These are phyloP conservation scores for Talaromyces sp. DNA, from an alignment of 2,329 filamentous ascomycete species.

Conservation along the genomic window DNA sequence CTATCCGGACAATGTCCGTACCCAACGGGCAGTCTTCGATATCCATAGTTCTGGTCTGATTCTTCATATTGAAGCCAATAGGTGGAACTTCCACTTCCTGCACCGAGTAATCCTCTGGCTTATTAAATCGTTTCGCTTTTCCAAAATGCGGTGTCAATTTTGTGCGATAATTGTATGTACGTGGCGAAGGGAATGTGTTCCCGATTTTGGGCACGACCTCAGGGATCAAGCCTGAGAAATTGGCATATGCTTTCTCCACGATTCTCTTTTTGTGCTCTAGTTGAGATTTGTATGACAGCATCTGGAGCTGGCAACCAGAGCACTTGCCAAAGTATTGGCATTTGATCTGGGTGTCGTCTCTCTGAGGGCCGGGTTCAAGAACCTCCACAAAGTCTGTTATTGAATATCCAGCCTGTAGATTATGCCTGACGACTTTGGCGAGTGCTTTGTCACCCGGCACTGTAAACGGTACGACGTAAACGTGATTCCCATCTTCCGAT, in stretches of 20 bases:
- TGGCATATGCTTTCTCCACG: conserved; percentile 84
- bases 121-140: conserved; percentile 57
- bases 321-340: conserved; percentile 88
- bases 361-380: conserved; percentile 67
- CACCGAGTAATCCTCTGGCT: conserved; percentile 48
- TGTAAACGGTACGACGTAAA: conserved; percentile 87
- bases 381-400: conserved; percentile 81
- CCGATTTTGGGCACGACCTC: conserved; percentile 71
- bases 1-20: conserved; percentile 77
- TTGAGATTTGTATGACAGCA: conserved; percentile 86
- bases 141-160: conserved; percentile 98
- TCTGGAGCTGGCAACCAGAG: conserved; percentile 95
- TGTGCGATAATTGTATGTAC: conserved; percentile 91
- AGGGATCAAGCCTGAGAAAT: conserved; percentile 81
- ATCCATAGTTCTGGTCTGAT: conserved; percentile 75
- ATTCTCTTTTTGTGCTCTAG: conserved; percentile 79
- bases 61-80: conserved; percentile 89
- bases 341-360: conserved; percentile 72
- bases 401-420: conserved; percentile 64
- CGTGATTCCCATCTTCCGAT: conserved; percentile 61
- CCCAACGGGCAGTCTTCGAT: conserved; percentile 98
- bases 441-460: conserved; percentile 79
- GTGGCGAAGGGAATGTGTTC: conserved; percentile 84
- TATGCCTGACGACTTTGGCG: conserved; percentile 75
- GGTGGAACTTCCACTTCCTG: conserved; percentile 57